Evolutionary conservation across 441 rosid species (phyloP), one percentile per base, ranked within the genome.

Genomic region (Rhodomyrtus psidioides): DNA sequence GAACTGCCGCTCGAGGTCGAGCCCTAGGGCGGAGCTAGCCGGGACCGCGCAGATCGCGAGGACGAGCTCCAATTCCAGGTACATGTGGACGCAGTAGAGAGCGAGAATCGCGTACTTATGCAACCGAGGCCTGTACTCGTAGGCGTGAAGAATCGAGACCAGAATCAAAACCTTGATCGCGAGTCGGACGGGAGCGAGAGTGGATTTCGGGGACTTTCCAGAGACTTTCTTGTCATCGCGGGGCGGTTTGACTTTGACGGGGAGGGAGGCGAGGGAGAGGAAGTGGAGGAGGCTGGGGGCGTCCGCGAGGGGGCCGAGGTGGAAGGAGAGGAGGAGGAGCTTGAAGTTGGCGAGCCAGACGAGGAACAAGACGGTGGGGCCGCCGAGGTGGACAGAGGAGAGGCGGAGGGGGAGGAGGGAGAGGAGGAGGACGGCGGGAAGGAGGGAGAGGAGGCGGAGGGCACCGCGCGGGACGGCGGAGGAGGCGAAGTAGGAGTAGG

Each of bases 321-420:
- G 90, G 49, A 96, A 92, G 86, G 94, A 87, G 88, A 94, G 91
- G 82, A 95, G 97, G 85, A 95, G 89, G 90, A 96, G 98, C 82
- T 91, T 94, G 90, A 88, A 93, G 85, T 83, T 93, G 86, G 92
- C 91, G 4, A 94, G 96, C 98, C 97, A 95, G 3, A 90, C 51
- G 15, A 96, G 89, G 84, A 90, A 92, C 88, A 91, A 93, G 65
- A 89, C 85, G 0, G 96, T 84, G 83, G 84, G 14, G 53, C 84
- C 90, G 53, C 91, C n/a, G 7, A 93, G 84, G 62, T 91, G 93
- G 83, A 81, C 9, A 65, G 93, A 62, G 84, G 92, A 74, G 87
- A 95, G 90, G 19, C 58, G 81, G 10, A 91, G 83, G 17, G 98
- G 99, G 75, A 95, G 94, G 86, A 86, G n/a, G 87, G 90, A 54